Conservation (phyloP, 2,329 filamentous ascomycete species). For the Epichloe festucae region DNA sequence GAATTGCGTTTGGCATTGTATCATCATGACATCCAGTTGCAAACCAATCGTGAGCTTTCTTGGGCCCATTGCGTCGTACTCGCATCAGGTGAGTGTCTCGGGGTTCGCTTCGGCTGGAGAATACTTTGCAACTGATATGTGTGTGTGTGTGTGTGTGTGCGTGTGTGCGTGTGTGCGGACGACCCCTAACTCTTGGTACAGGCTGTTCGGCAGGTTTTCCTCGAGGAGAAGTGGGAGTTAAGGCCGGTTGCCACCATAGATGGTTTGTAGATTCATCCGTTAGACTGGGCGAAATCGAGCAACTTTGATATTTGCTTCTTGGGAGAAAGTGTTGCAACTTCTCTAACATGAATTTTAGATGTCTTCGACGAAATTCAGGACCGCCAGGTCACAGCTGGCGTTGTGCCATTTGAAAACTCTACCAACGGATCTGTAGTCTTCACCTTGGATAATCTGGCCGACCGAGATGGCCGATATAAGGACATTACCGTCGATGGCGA, state of each 20-base stretch:
- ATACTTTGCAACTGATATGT: neutral
- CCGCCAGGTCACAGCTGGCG: slow-evolving; percentile 52
- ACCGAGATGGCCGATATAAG: slow-evolving; percentile 49
- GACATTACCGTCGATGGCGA: slow-evolving; percentile 71
- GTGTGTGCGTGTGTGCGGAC: too few relatives aligned
- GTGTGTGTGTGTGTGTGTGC: neutral
- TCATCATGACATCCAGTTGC: slow-evolving; percentile 14
- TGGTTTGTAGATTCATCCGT: slow-evolving; percentile 17
- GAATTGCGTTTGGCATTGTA: neutral
- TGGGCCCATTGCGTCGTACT: slow-evolving; percentile 36
- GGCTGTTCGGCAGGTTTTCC: slow-evolving; percentile 36
- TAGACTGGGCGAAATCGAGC: neutral
- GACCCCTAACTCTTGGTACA: slow-evolving; percentile 15
- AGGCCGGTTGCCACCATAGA: slow-evolving; percentile 39
- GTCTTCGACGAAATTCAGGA: slow-evolving; percentile 70
- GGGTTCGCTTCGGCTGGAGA: neutral
- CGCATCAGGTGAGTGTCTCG: slow-evolving; percentile 31
- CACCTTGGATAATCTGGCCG: slow-evolving; percentile 79
- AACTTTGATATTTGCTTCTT: neutral
- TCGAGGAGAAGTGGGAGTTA: slow-evolving; percentile 33
- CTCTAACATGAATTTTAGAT: slow-evolving; percentile 33
- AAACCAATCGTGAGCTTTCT: slow-evolving; percentile 35
- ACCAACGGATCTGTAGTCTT: slow-evolving; percentile 87
- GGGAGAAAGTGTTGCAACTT: too few relatives aligned
- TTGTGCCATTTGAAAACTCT: slow-evolving; percentile 92